Evolutionary conservation across 305 asterid species (phyloP), one percentile per base, ranked within the genome.

Genomic region (Lippia alba): DNA sequence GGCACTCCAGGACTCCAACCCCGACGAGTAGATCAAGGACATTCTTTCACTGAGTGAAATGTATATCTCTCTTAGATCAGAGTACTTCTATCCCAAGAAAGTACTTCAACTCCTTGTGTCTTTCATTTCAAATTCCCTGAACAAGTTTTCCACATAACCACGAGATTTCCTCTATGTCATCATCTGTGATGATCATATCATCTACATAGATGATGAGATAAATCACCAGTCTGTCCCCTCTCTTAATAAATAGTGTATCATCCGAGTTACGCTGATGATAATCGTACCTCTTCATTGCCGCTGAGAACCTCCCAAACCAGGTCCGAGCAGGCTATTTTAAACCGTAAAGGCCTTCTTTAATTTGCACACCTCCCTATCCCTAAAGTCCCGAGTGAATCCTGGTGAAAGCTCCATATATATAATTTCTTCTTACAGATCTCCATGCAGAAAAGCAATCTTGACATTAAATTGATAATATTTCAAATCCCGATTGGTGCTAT

Each of bases 201-300:
- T 58, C 64, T 12, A 58, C 46, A 32, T 58, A 58, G 12, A 58
- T 12, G 32, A 58, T 58, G n/a, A n/a, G 64, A 34, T 6, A 34
- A 34, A 6, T 34, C 40, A 34, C 40, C 40, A 34, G 6, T 34
- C 40, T 2, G 12, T 58, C 1, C 11, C 12, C 1, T 34, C 5
- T 58, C 12, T 58, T 32, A 19, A 58, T 0, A 12, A 58, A 58
- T 9, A 58, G 16, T 9, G 48, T 58, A 32, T 32, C 46, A 4
- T 58, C 64, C 5, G 0, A 17, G 0, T 58, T 40, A 58, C 48
- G 14, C 33, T 58, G 19, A 0, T 30, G 4, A 5, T 58, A n/a
- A 5, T 46, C 12, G 12, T 4, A 30, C 14, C 1, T 34, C 12
- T 30, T 33, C 8, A 34, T 4, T 5, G 17, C 45, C 33, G 5